These are phyloP conservation scores for Starmera quercuum DNA, from an alignment of 805 yeast species.

Conservation along the genomic window DNA sequence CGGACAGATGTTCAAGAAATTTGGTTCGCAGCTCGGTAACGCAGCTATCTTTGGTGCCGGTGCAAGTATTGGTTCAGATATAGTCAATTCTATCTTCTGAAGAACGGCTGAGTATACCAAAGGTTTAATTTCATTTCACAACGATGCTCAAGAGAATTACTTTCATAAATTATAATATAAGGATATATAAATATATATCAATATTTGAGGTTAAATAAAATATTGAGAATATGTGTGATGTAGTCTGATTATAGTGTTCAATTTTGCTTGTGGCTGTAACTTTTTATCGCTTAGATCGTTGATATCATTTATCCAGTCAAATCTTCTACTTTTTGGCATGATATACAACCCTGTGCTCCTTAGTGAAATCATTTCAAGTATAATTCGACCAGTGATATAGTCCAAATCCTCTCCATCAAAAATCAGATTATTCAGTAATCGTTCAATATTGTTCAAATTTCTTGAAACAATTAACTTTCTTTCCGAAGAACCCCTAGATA, in stretches of 20 bases:
- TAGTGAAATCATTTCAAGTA: constrained; percentile 59
- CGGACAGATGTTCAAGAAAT: constrained; percentile 38
- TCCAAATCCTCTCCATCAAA: constrained; percentile 20
- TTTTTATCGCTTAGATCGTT: constrained; percentile 45
- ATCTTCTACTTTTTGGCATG: constrained; percentile 40
- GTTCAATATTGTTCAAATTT: constrained; percentile 51
- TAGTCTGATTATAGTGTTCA: constrained; percentile 45
- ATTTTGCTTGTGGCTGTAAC: constrained; percentile 29
- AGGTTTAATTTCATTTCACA: too few relatives aligned
- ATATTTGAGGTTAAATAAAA: constrained; percentile 4
- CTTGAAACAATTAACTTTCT: constrained; percentile 28
- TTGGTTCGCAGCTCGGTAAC: constrained; percentile 78
- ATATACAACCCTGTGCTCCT: constrained; percentile 39
- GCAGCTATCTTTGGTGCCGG: constrained; percentile 98
- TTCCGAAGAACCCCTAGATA: constrained; percentile 7
- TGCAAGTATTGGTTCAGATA: constrained; percentile 82
- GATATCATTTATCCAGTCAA: constrained; percentile 58
- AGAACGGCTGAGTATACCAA: too few relatives aligned
- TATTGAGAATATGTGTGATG: constrained; percentile 50
- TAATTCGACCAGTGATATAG: constrained; percentile 48
- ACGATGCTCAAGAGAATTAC: neutral
- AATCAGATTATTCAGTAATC: constrained; percentile 32
- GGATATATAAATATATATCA: constrained; percentile 1
- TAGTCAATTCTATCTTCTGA: constrained; percentile 67
- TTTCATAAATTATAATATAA: neutral